Percentiles rank a stretch among this genome's conserved stretches.
These are phyloP conservation scores for Lactarius sp. DNA, from an alignment of 768 basidiomycete species.

Conservation along the genomic window DNA sequence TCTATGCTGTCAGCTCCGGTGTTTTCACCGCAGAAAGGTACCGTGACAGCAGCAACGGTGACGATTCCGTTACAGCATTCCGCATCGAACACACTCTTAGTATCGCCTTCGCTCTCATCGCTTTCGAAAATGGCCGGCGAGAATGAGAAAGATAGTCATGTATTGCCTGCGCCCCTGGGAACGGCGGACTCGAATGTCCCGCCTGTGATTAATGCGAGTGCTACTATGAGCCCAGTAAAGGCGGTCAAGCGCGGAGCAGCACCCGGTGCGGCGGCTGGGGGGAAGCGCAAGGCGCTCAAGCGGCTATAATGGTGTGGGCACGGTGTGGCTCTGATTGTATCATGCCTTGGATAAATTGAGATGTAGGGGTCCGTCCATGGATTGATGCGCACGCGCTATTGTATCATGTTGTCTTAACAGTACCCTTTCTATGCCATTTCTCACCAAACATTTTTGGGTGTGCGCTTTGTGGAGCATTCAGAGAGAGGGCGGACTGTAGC, in stretches of 20 bases:
- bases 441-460: neutral
- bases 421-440: constrained; percentile 3
- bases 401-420: constrained; percentile 17
- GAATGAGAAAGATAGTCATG: constrained; percentile 52
- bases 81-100: constrained; percentile 39
- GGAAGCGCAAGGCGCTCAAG: constrained; percentile 85
- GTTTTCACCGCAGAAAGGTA: constrained; percentile 28
- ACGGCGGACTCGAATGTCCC: constrained; percentile 66
- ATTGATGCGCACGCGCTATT: constrained; percentile 4
- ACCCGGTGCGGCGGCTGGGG: constrained; percentile 46
- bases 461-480: neutral
- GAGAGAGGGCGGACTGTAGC: neutral
- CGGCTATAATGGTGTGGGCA: constrained; percentile 43
- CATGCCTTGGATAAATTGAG: neutral
- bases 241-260: constrained; percentile 67
- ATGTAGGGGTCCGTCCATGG: neutral
- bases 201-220: constrained; percentile 16
- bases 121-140: constrained; percentile 29
- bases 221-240: constrained; percentile 44
- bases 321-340: neutral
- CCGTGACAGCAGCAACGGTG: constrained; percentile 30
- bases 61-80: constrained; percentile 40
- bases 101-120: constrained; percentile 30
- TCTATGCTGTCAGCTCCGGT: constrained; percentile 31
- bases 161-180: constrained; percentile 63